phyloP scores from a whole-genome alignment of 176 grass and related monocot genomes.

The Puya raimondii region DNA sequence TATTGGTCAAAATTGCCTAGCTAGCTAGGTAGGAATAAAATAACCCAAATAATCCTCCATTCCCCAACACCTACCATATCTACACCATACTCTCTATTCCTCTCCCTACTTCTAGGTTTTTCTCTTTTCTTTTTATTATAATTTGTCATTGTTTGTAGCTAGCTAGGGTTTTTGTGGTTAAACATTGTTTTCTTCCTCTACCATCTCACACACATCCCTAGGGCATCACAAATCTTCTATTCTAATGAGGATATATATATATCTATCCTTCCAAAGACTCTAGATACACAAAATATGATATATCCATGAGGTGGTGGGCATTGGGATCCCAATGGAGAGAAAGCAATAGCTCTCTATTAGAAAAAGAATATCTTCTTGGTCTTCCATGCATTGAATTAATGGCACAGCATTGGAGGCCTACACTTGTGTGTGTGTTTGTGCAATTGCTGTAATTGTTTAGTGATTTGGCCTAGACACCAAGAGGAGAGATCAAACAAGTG shows the following conservation, averaged over 20 bases:
- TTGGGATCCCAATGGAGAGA: background rate
- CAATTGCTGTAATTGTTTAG: background rate
- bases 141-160: background rate
- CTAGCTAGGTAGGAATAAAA: background rate
- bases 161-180: background rate
- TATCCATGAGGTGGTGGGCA: background rate
- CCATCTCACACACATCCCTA: background rate
- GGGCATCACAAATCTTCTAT: too few relatives aligned
- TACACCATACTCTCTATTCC: background rate
- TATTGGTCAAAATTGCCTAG: background rate
- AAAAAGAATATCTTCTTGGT: background rate
- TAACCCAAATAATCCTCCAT: background rate
- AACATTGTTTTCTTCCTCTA: background rate
- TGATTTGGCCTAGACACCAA: conserved; percentile 3
- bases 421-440: conserved; percentile 10
- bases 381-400: conserved; percentile 14
- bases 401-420: conserved; percentile 17
- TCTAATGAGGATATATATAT: too few relatives aligned
- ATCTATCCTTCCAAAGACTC: background rate
- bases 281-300: background rate
- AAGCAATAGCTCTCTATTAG: background rate
- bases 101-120: background rate
- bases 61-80: background rate
- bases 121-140: too few relatives aligned
- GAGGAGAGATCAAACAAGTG: background rate